Conservation (phyloP, 768 basidiomycete genomes). For the Amanita inopinata region DNA sequence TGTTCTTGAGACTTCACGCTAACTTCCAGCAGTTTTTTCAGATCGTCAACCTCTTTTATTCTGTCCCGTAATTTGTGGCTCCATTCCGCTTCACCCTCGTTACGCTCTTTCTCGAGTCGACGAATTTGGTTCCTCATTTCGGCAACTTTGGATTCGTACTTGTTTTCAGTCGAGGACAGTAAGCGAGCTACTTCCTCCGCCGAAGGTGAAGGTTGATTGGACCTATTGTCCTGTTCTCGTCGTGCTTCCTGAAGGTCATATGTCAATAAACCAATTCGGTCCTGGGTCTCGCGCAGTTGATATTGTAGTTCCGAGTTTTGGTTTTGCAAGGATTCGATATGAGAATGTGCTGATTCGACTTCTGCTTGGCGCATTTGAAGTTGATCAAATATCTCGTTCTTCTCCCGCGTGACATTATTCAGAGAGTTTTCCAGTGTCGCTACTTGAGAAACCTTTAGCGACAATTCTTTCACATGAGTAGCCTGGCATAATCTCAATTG, state of each 20-base stretch:
- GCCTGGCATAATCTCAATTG: conserved; percentile 32
- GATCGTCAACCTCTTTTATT: conserved; percentile 63
- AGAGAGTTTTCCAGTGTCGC: conserved; percentile 60
- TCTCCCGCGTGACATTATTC: conserved; percentile 62
- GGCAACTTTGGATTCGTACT: conserved; percentile 65
- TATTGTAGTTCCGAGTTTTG: conserved; percentile 81
- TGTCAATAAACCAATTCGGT: conserved; percentile 58
- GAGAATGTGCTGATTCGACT: conserved; percentile 70
- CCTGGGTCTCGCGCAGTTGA: conserved; percentile 73
- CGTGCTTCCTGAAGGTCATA: conserved; percentile 62
- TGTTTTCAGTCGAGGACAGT: conserved; percentile 62
- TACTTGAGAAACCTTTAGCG: conserved; percentile 51
- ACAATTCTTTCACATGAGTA: conserved; percentile 57
- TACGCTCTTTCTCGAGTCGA: conserved; percentile 71
- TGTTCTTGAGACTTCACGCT: conserved; percentile 51
- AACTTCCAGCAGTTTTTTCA: conserved; percentile 49
- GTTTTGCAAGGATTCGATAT: conserved; percentile 64
- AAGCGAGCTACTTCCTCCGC: conserved; percentile 65
- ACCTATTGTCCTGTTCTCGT: conserved; percentile 42
- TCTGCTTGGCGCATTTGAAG: conserved; percentile 86
- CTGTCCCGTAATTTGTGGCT: conserved; percentile 75
- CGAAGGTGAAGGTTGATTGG: conserved; percentile 34
- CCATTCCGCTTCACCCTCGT: conserved; percentile 85
- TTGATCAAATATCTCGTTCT: conserved; percentile 75
- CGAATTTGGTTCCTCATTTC: conserved; percentile 60